These are phyloP conservation scores for Tylopilus orsonianus DNA, from an alignment of 1,284 basidiomycete genomes.

Conservation along the genomic window DNA sequence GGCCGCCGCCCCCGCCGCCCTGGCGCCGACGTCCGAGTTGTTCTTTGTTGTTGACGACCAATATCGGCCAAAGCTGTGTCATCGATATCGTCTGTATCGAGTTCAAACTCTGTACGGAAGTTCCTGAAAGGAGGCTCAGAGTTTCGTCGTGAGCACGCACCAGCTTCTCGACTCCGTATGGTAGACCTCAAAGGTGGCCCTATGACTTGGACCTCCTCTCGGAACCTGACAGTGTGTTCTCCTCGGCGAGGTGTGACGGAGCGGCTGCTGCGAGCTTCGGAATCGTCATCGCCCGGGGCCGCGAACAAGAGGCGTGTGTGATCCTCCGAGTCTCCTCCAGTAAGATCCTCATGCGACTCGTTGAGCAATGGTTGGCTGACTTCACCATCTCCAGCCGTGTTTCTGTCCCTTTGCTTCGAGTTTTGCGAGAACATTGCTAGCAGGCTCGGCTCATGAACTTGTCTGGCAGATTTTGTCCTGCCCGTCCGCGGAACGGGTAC, in stretches of 20 bases:
- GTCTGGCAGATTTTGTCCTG: background rate
- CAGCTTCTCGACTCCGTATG: constrained; percentile 69
- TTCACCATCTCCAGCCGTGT: constrained; percentile 39
- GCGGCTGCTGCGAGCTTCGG: constrained; percentile 33
- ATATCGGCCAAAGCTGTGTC: constrained; percentile 48
- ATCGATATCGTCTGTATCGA: constrained; percentile 75
- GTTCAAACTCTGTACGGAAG: constrained; percentile 61
- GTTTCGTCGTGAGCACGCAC: constrained; percentile 45
- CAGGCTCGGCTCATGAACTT: constrained; percentile 21
- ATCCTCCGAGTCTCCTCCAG: constrained; percentile 27
- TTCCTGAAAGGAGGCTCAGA: constrained; percentile 11
- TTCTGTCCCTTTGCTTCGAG: constrained; percentile 32
- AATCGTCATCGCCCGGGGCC: constrained; percentile 46
- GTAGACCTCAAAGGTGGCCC: constrained; percentile 68
- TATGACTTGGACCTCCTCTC: constrained; percentile 66
- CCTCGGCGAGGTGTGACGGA: constrained; percentile 18
- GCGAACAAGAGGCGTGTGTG: constrained; percentile 43
- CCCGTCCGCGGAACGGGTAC: background rate
- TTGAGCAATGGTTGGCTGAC: constrained; percentile 56
- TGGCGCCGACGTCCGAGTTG: too few species aligned
- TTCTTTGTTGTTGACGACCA: constrained; percentile 32
- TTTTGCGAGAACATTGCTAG: constrained; percentile 42
- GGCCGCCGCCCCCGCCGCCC: too few species aligned
- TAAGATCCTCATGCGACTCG: constrained; percentile 39
- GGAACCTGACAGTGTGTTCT: constrained; percentile 52